Evolutionary conservation across 2,329 filamentous ascomycete species (phyloP).

Genomic region (Sporothrix pallida): DNA sequence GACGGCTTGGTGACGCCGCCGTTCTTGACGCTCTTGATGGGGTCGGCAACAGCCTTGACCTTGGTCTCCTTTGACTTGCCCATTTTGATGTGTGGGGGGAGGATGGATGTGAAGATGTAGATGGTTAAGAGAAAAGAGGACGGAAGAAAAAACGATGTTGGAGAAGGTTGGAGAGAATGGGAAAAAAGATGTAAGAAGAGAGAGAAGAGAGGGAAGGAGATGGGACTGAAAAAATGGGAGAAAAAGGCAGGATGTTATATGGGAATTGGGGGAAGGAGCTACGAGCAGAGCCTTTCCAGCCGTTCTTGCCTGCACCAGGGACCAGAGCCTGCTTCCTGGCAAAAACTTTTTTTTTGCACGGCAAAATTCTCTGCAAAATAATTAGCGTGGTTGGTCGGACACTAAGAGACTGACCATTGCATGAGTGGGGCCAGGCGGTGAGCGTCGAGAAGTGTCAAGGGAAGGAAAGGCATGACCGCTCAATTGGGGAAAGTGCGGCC

Average conservation of each 20-base stretch:
- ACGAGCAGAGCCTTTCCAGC: background rate
- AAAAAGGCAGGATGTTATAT: constrained; percentile 24
- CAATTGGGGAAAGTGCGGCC: constrained; percentile 9
- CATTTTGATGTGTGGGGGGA: constrained; percentile 54
- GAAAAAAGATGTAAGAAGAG: constrained; percentile 29
- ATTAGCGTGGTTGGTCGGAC: constrained; percentile 38
- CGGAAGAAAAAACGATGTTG: constrained; percentile 19
- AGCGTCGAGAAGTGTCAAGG: background rate
- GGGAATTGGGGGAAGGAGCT: constrained; percentile 26
- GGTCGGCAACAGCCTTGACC: constrained; percentile 57
- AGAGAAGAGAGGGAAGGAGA: constrained; percentile 20
- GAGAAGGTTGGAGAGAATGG: background rate
- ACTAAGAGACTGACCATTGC: constrained; percentile 10
- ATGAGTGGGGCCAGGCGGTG: constrained; percentile 41
- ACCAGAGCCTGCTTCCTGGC: background rate
- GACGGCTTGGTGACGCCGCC: constrained; percentile 71
- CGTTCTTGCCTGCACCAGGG: constrained; percentile 5
- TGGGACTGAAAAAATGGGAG: background rate
- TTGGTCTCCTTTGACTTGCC: constrained; percentile 70
- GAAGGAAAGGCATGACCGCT: background rate
- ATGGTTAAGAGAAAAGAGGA: background rate
- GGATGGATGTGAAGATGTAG: background rate
- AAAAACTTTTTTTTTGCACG: constrained; percentile 38
- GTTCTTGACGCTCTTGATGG: constrained; percentile 64
- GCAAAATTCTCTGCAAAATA: constrained; percentile 39